phyloP scores from a whole-genome alignment of 305 asterid genomes.

The Galium porrigens region DNA sequence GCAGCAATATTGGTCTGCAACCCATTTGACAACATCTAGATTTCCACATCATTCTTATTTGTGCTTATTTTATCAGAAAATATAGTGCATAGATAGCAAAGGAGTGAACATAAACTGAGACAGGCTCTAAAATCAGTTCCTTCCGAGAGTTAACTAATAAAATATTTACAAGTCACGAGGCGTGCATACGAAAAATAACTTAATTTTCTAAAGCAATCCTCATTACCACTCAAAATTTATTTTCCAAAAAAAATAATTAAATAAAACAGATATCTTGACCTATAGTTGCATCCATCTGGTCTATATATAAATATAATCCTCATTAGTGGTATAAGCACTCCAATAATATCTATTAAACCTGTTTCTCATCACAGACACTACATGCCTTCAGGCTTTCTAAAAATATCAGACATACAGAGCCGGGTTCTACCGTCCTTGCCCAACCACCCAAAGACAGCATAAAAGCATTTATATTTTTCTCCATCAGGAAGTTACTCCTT shows the following conservation, averaged over 20 bases:
- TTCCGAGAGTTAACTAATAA: not conserved
- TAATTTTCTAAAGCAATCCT: not conserved
- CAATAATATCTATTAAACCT: not conserved
- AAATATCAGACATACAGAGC: not conserved
- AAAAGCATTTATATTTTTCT: not conserved
- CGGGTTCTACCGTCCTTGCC: not conserved
- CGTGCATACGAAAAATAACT: not conserved
- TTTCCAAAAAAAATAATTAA: not conserved
- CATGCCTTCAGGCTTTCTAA: not conserved
- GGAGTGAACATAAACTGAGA: not conserved
- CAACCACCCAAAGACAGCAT: not conserved
- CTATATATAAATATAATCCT: not conserved
- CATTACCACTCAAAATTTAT: not conserved
- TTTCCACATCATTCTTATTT: not conserved
- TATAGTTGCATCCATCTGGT: not conserved
- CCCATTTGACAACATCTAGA: not conserved
- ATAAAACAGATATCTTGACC: not conserved
- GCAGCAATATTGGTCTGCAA: not conserved
- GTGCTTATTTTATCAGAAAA: not conserved
- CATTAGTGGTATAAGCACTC: not conserved
- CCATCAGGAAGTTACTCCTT: not conserved
- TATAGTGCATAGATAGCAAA: not conserved
- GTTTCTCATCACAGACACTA: slow-evolving; percentile 3
- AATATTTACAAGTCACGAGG: not conserved
- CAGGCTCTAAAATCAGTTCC: not conserved